Percentiles rank a stretch among this genome's conserved stretches.
Conservation (phyloP, 352 stramenopile species). For the Blastocystis sp. region DNA sequence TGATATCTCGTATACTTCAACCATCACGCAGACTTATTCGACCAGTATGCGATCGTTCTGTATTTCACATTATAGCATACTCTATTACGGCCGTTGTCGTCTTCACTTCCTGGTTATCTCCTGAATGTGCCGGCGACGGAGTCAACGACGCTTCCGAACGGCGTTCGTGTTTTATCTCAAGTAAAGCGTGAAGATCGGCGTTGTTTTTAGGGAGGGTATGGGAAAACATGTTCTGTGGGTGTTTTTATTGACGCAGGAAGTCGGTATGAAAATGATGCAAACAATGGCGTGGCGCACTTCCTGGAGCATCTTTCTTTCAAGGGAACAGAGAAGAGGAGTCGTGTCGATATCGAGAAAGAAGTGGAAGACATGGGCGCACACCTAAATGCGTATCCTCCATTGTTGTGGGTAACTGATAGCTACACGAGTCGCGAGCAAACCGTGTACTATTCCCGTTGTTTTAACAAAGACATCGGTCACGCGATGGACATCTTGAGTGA, state of each 20-base stretch:
- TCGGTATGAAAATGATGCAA: conserved; percentile 93
- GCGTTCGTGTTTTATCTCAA: conserved; percentile 93
- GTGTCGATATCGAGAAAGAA: conserved; percentile 95
- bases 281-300: conserved; percentile 98
- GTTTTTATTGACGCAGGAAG: conserved; percentile 91
- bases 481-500: conserved; percentile 97
- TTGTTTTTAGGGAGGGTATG: conserved; percentile 74
- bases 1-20: background rate
- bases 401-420: background rate
- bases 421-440: conserved; percentile 99
- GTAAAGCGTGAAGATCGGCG: conserved; percentile 57
- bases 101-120: conserved; percentile 72
- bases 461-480: conserved; percentile 92
- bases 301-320: conserved; percentile 99
- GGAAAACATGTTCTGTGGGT: conserved; percentile 94
- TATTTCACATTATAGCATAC: background rate
- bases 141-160: conserved; percentile 88
- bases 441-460: conserved; percentile 99
- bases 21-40: background rate
- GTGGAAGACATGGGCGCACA: conserved; percentile 99
- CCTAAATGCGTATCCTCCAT: conserved; percentile 72
- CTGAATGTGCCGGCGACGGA: conserved; percentile 87
- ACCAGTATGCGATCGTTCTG: background rate
- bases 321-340: conserved; percentile 88
- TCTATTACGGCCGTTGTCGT: conserved; percentile 1